Evolutionary conservation across 1,284 basidiomycete species (phyloP), one percentile per base, ranked within the genome.

Genomic region (Cryptococcus sp.): DNA sequence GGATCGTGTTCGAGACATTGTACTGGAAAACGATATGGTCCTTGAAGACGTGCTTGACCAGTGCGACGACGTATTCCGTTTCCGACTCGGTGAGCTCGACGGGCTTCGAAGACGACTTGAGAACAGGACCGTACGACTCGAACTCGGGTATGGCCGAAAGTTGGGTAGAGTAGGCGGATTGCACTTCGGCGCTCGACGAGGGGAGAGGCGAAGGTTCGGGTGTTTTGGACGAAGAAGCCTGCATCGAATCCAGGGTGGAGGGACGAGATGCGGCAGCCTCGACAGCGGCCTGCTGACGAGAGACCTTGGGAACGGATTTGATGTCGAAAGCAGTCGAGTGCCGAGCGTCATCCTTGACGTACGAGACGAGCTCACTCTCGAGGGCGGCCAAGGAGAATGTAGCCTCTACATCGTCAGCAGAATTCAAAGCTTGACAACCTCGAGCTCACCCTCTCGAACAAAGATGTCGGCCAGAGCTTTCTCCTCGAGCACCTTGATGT

Each of bases 21-120:
- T 91, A 97, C 86, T 98, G 92, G 82, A 97, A 94, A 35, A 99
- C 94, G 54, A 98, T 73, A 69, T 98, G 89, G 54, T 92, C 88
- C 69, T 85, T 85, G 81, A 92, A 99, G 48, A 97, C 81, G 72
- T 98, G 95, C 77, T 97, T 98, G 74, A 97, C 88, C 57, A 87
- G 91, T 14, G 86, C 83, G 48, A 97, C 94, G 62, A 95, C 91
- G 69, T 98, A 99, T 75, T 98, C 95, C 6, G 93, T 98, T 75
- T 97, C 95, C 67, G 82, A 85, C 76, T 99, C 95, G 25, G 95
- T 98, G 52, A 98, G 83, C 61, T 86, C 86, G 26, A 80, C 76
- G 6, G 86, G 84, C 66, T 84, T 89, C 43, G 79, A 60, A 52
- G 84, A 88, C 76, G 90, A 95, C 75, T 87, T 90, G 66, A 95